Base-by-base conservation (phyloP, 140 eudicot genomes). In the Senecio squalidus region DNA sequence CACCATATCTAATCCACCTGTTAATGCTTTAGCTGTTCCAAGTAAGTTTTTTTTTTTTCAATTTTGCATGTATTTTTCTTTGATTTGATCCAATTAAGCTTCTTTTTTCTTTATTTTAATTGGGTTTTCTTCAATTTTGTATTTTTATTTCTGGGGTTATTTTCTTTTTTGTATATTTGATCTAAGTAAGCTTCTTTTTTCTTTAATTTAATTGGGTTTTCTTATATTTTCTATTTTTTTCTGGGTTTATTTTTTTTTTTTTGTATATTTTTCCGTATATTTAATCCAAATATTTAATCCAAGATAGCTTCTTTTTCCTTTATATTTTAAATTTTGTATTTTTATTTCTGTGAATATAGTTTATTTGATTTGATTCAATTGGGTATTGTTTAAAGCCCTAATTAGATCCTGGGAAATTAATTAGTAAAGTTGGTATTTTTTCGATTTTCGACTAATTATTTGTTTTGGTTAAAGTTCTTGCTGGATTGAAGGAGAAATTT, bases 1-100 rank as follows among this genome's bases (percentile, higher is more conserved):
- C 82, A 80, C 96, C 74, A 67, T 87, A 38, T 69, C 71, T 18
- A 87, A 83, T 40, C 86, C 89, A 20, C 96, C 96, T 4, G 96
- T 87, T 24, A 87, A 87, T 51, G 79, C 96, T 52, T 74, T 88
- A 36, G 80, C 96, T 10, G 56, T 45, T 4, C 51, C 51, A 45
- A 45, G 51, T 45, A 18, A 45, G 51, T n/a, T n/a, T n/a, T n/a
- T n/a, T 9, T 34, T 34, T 34, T 34, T 3, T 34, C 2, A 8
- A 34, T 4, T 0, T 34, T 9, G 41, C 3, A 7, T 34, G 3
- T 34, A 7, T 34, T 7, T 11, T 14, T 34, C n/a, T 9, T 7
- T 11, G 41, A 9, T 9, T n/a, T 9, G n/a, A 14, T 34, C 72
- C 72, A 43, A 67, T 80, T 78, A 73, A 65, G 48, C 67, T 26